Percentiles rank a stretch among this genome's conserved stretches.
These are phyloP conservation scores for Globisporangium radiosum DNA, from an alignment of 352 stramenopile genomes.

Conservation along the genomic window DNA sequence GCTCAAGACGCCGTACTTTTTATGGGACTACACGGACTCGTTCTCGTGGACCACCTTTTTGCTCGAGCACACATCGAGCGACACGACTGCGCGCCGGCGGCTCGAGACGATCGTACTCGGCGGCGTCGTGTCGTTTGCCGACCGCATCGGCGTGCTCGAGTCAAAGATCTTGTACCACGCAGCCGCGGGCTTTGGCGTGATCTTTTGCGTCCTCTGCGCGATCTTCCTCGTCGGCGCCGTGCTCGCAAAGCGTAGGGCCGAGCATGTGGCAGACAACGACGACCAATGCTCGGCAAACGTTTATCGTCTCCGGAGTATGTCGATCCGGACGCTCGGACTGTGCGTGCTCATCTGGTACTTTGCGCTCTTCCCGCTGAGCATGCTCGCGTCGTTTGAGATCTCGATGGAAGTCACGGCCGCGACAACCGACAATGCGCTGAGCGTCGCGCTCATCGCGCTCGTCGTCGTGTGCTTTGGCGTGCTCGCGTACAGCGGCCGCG, in stretches of 20 bases:
- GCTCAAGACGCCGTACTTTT: conserved; percentile 56
- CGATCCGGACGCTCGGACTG: conserved; percentile 50
- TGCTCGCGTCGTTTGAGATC: conserved; percentile 58
- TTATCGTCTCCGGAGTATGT: conserved; percentile 47
- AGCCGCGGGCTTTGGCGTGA: conserved; percentile 33
- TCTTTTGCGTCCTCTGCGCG: conserved; percentile 24
- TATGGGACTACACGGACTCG: conserved; percentile 64
- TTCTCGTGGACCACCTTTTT: conserved; percentile 71
- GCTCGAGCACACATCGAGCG: conserved; percentile 17
- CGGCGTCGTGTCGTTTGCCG: conserved; percentile 47
- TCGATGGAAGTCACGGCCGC: conserved; percentile 52
- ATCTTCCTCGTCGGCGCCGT: conserved; percentile 45
- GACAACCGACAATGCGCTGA: conserved; percentile 20
- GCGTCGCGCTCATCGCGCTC: conserved; percentile 37
- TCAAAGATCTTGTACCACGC: conserved; percentile 32
- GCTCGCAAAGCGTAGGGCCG: conserved; percentile 45
- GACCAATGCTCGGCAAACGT: conserved; percentile 30
- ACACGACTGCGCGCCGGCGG: conserved; percentile 20
- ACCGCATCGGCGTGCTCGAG: conserved; percentile 47
- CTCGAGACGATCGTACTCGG: conserved; percentile 50
- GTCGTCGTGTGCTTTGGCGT: conserved; percentile 41
- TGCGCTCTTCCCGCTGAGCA: conserved; percentile 48
- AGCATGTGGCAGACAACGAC: conserved; percentile 15
- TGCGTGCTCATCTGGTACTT: conserved; percentile 70
- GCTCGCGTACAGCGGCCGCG: conserved; percentile 39